Percentiles rank a stretch among this genome's conserved stretches.
Conservation (phyloP, 1,284 basidiomycete genomes). For the Rhodotorula mucilaginosa region DNA sequence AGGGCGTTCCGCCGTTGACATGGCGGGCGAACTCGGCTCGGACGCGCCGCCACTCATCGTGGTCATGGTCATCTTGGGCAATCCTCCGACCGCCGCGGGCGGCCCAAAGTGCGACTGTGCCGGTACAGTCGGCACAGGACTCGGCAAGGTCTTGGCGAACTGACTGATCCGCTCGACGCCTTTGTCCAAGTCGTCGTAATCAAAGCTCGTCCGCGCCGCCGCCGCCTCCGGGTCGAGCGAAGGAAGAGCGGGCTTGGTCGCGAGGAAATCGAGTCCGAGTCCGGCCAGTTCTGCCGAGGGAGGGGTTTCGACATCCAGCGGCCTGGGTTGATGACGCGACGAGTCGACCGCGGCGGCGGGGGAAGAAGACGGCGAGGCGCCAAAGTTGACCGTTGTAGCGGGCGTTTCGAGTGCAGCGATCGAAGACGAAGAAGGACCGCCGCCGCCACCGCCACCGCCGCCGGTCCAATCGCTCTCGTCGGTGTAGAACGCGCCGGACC, state of each 20-base stretch:
- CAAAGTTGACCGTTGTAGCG: conserved; percentile 4
- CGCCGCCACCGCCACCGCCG: neutral
- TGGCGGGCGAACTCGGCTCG: neutral
- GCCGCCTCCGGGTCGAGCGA: no score
- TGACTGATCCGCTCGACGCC: conserved; percentile 19
- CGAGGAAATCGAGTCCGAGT: conserved; percentile 16
- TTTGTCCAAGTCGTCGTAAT: conserved; percentile 14
- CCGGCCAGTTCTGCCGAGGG: neutral
- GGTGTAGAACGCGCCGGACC: neutral
- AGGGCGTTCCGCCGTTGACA: neutral
- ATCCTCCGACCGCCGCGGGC: neutral
- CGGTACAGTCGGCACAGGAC: conserved; percentile 14
- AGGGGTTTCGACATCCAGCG: neutral
- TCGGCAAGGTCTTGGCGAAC: conserved; percentile 25
- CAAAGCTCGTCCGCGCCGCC: neutral
- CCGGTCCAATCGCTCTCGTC: neutral
- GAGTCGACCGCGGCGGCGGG: neutral
- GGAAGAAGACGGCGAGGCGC: neutral
- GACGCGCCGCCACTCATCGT: neutral
- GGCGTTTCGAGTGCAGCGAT: conserved; percentile 4
- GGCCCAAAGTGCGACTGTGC: neutral
- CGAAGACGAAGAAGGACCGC: neutral
- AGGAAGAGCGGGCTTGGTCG: neutral
- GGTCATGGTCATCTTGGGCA: neutral
- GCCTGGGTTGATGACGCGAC: neutral